Percentiles rank a stretch among this genome's conserved stretches.
phyloP scores from a whole-genome alignment of 129 eudicot genomes.

The Centrapalus pauciflorus region DNA sequence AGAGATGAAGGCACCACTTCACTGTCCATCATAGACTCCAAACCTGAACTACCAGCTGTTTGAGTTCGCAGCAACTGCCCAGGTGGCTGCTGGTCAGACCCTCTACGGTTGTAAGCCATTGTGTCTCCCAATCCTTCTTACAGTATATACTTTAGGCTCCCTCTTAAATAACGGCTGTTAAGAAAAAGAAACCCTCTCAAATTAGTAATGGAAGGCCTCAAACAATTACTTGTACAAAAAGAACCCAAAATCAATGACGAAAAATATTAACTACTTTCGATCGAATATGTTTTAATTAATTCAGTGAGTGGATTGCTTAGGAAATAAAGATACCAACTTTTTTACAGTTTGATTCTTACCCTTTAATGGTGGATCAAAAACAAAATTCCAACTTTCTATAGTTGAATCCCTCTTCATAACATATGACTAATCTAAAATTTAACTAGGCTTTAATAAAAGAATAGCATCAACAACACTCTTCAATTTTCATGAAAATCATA shows the following conservation, averaged over 20 bases:
- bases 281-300: not conserved
- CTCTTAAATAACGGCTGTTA: not conserved
- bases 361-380: not conserved
- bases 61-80: conserved; percentile 62
- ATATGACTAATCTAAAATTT: not conserved
- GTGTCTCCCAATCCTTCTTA: conserved; percentile 5
- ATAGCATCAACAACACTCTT: not conserved
- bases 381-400: not conserved
- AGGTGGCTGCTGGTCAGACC: conserved; percentile 51
- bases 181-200: not conserved
- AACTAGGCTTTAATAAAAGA: not conserved
- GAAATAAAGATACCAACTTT: not conserved
- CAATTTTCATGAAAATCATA: not conserved
- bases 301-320: too few relatives aligned
- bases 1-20: conserved; percentile 91
- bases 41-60: conserved; percentile 62
- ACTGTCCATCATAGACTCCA: conserved; percentile 82
- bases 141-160: not conserved
- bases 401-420: not conserved
- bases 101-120: conserved; percentile 70
- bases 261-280: not conserved
- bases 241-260: not conserved
- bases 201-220: not conserved
- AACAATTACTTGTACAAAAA: not conserved
- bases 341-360: conserved; percentile 13